A percentile compares a stretch with the other conserved stretches of the same genome.
These are phyloP conservation scores for Ensete ventricosum DNA, from an alignment of 176 grass and related monocot genomes.

Conservation along the genomic window DNA sequence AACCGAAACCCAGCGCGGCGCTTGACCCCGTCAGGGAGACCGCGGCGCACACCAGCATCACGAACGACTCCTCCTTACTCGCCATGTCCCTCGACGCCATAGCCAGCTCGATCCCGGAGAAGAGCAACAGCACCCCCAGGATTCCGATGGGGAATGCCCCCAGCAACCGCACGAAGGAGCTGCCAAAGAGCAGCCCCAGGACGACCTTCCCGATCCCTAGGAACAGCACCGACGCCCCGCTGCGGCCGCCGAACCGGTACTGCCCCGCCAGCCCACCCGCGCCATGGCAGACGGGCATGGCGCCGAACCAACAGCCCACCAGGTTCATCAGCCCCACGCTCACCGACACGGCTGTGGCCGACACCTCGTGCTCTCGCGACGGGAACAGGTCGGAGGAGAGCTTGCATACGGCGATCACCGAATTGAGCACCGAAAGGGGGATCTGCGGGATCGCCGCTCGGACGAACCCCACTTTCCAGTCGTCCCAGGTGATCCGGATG, in stretches of 20 bases:
- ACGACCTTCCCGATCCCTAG: slow-evolving; percentile 55
- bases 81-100: slow-evolving; percentile 89
- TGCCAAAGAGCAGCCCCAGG: slow-evolving; percentile 61
- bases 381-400: slow-evolving; percentile 90
- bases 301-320: slow-evolving; percentile 91
- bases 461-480: slow-evolving; percentile 69
- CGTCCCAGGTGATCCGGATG: slow-evolving; percentile 52
- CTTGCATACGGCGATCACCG: slow-evolving; percentile 91
- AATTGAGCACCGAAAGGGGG: slow-evolving; percentile 76
- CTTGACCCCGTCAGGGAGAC: slow-evolving; percentile 68
- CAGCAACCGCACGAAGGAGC: slow-evolving; percentile 67
- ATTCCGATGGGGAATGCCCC: slow-evolving; percentile 68
- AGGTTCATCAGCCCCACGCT: slow-evolving; percentile 84
- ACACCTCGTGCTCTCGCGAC: slow-evolving; percentile 36
- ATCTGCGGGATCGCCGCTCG: slow-evolving; percentile 71
- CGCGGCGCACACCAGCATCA: slow-evolving; percentile 72
- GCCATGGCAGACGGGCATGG: slow-evolving; percentile 90
- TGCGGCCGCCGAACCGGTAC: slow-evolving; percentile 79
- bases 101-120: slow-evolving; percentile 84
- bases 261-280: slow-evolving; percentile 72
- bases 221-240: slow-evolving; percentile 79
- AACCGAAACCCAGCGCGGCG: slow-evolving; percentile 65
- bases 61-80: slow-evolving; percentile 76
- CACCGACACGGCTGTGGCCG: slow-evolving; percentile 53
- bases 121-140: slow-evolving; percentile 74